These are phyloP conservation scores for Penicillium goetzii DNA, from an alignment of 495 filamentous ascomycete species.

Conservation along the genomic window DNA sequence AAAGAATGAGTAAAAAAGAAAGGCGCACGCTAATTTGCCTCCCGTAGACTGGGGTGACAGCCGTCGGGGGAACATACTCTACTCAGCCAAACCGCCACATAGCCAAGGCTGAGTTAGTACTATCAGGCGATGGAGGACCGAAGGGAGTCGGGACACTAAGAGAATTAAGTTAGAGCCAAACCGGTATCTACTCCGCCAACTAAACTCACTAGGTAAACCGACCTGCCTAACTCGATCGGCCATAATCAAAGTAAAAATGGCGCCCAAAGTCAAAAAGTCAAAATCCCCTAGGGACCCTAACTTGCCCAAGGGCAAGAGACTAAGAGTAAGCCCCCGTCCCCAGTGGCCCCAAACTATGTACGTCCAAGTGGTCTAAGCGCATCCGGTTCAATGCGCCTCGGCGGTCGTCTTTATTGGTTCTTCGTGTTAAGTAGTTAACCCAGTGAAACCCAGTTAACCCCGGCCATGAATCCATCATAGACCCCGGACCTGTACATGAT, in stretches of 20 bases:
- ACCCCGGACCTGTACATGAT: not conserved
- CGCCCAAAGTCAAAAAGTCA: not conserved
- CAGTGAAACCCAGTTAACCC: not conserved
- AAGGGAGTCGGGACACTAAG: not conserved
- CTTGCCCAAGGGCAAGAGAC: too few species aligned
- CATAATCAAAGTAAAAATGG: not conserved
- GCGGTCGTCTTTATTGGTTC: not conserved
- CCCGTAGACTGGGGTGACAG: not conserved
- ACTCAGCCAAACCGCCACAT: not conserved
- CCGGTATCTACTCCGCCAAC: not conserved
- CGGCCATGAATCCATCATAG: not conserved
- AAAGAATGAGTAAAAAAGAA: not conserved
- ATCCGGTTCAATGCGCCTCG: not conserved
- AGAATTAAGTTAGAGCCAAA: conserved; percentile 2
- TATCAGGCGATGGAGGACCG: not conserved
- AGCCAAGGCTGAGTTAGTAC: not conserved
- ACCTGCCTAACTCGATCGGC: conserved; percentile 2
- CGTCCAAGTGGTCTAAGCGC: conserved; percentile 3
- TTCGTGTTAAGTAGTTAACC: not conserved
- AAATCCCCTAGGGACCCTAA: not conserved
- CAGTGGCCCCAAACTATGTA: conserved; percentile 3
- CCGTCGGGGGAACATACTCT: not conserved
- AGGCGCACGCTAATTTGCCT: conserved; percentile 7
- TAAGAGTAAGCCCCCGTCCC: not conserved
- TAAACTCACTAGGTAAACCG: not conserved